phyloP scores from a whole-genome alignment of 148 eudicot genomes.

The Heliamphora exappendiculata region DNA sequence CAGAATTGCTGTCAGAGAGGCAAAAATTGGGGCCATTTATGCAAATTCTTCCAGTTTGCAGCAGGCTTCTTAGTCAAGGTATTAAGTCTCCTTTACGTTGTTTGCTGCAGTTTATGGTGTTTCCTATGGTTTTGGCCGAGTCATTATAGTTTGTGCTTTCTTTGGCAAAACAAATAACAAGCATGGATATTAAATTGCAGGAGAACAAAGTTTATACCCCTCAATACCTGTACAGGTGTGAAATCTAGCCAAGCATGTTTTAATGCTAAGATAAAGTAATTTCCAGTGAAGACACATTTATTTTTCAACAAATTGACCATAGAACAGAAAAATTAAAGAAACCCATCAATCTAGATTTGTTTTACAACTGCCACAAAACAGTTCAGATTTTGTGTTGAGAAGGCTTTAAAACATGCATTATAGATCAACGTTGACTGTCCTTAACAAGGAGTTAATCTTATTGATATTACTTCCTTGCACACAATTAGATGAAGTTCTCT shows the following conservation, averaged over 20 bases:
- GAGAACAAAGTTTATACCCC: neutral
- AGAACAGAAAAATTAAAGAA: neutral
- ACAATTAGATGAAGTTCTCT: neutral
- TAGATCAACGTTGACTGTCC: neutral
- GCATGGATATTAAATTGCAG: neutral
- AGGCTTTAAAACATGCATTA: neutral
- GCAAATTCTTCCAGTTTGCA: constrained; percentile 38
- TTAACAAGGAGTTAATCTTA: neutral
- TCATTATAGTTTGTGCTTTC: neutral
- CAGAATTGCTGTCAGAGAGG: constrained; percentile 38
- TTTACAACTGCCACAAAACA: neutral
- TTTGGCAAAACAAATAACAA: neutral
- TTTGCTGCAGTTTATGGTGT: neutral
- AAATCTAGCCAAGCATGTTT: neutral
- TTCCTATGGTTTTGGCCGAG: neutral
- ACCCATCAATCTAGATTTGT: neutral
- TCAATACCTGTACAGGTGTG: neutral
- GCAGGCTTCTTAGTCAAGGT: constrained; percentile 46
- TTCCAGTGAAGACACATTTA: neutral
- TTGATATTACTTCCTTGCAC: neutral
- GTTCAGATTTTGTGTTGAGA: neutral
- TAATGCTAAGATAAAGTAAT: neutral
- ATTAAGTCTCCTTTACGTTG: neutral
- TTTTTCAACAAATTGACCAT: neutral
- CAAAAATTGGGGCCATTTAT: constrained; percentile 42